These are phyloP conservation scores for Scutellaria barbata DNA, from an alignment of 257 asterid species.

Conservation along the genomic window DNA sequence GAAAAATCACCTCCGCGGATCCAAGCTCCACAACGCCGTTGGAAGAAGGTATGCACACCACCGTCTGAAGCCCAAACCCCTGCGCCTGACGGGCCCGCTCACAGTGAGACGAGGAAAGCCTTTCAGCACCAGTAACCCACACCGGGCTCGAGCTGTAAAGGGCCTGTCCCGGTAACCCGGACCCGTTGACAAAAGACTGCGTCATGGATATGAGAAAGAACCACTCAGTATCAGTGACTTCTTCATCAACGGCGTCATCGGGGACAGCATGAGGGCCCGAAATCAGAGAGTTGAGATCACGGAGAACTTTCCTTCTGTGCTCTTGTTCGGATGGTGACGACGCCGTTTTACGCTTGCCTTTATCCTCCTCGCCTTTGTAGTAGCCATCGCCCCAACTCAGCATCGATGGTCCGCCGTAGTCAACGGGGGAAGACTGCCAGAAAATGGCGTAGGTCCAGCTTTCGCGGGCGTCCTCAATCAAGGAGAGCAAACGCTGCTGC, in stretches of 20 bases:
- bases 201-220: slow-evolving; percentile 88
- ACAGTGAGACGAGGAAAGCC: slow-evolving; percentile 54
- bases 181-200: slow-evolving; percentile 64
- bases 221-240: slow-evolving; percentile 96
- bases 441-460: slow-evolving; percentile 87
- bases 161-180: slow-evolving; percentile 82
- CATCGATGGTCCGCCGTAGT: slow-evolving; percentile 41
- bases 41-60: slow-evolving; percentile 72
- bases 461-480: slow-evolving; percentile 72
- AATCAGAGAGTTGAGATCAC: slow-evolving; percentile 73
- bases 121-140: slow-evolving; percentile 74
- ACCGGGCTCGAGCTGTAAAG: slow-evolving; percentile 65
- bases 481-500: slow-evolving; percentile 67
- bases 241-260: slow-evolving; percentile 78
- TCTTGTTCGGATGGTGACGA: slow-evolving; percentile 67
- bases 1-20: slow-evolving; percentile 68
- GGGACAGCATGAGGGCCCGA: slow-evolving; percentile 53
- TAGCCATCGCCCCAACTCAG: slow-evolving; percentile 91
- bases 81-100: slow-evolving; percentile 75
- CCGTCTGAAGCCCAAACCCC: slow-evolving; percentile 69
- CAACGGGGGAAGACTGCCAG: slow-evolving; percentile 66
- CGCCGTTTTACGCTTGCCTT: slow-evolving; percentile 48
- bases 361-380: slow-evolving; percentile 78
- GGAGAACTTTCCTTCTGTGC: slow-evolving; percentile 73
- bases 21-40: slow-evolving; percentile 92